Base-by-base conservation (phyloP, 257 asterid genomes). In the Orobanche coerulescens region DNA sequence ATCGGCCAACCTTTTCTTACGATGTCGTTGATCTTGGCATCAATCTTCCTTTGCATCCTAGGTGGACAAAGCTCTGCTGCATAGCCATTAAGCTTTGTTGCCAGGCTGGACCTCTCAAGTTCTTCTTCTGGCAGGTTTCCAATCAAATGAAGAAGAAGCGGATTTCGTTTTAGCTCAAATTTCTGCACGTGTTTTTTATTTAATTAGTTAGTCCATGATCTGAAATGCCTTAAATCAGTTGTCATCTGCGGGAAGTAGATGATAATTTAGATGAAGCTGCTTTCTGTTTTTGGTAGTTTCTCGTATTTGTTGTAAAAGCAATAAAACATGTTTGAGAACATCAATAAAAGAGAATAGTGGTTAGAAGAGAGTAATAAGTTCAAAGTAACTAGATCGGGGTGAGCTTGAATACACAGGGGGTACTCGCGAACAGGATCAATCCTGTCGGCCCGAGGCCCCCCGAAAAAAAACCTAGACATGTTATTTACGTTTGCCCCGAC, bases 41-140 rank as follows among this genome's bases (percentile, higher is more conserved):
- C 94, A 51, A 89, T 84, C 66, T 73, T 82, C 78, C 68, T 79
- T 75, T 89, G 97, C 57, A 62, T 74, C 75, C 73, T 73, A 15
- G 81, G 72, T 14, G 97, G 95, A 78, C 98, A 93, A 54, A 92
- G 93, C 73, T 84, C 95, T 30, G 98, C 94, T 42, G 96, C 95
- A 68, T 84, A 92, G 50, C 96, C 89, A 42, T 93, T 93, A 20
- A 93, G 79, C 76, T 78, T 89, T 58, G 97, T 78, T 49, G 94
- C 96, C 71, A 86, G 73, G 69, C 55, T 82, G 69, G 95, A 93
- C 68, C 58, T 84, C 84, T 81, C 82, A 3, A 89, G 92, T 81
- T 89, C 98, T 71, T 93, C 96, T 66, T 81, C 90, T 1, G 87
- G 83, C 77, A 89, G 68, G 77, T 86, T 89, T 24, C 98, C 98